These are phyloP conservation scores for Forsythia suspensa DNA, from an alignment of 257 asterid species.

Conservation along the genomic window DNA sequence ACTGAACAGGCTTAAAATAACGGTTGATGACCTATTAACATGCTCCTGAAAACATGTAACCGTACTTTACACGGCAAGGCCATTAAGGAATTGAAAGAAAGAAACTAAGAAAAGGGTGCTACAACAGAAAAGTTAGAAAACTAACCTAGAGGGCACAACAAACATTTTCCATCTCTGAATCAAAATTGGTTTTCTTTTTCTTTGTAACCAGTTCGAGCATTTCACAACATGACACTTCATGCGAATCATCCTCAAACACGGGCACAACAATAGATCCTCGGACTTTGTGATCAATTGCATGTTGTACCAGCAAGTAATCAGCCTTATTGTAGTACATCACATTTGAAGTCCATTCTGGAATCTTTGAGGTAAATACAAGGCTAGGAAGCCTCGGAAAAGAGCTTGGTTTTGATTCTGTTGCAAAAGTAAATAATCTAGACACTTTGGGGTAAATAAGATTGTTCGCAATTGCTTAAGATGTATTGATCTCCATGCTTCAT, in stretches of 20 bases:
- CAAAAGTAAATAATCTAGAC: constrained; percentile 59
- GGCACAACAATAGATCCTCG: constrained; percentile 82
- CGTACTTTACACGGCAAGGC: not conserved
- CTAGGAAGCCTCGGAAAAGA: constrained; percentile 72
- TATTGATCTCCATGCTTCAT: constrained; percentile 43
- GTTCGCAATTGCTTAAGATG: constrained; percentile 61
- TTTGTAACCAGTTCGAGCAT: constrained; percentile 71
- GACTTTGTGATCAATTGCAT: constrained; percentile 60
- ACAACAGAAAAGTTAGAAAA: not conserved
- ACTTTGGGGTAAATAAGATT: constrained; percentile 71
- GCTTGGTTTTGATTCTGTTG: constrained; percentile 41
- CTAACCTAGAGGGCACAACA: constrained; percentile 59
- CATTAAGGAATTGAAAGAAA: not conserved
- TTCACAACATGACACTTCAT: constrained; percentile 53
- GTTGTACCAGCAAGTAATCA: constrained; percentile 58
- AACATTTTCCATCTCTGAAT: constrained; percentile 52
- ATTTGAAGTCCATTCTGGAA: constrained; percentile 87
- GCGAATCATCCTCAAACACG: constrained; percentile 46
- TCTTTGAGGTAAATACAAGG: constrained; percentile 67
- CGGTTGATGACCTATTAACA: not conserved
- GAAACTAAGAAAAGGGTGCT: not conserved
- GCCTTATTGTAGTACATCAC: constrained; percentile 50
- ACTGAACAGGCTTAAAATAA: not conserved
- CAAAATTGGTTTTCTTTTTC: constrained; percentile 51
- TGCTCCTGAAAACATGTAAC: not conserved